phyloP scores from a whole-genome alignment of 1,284 basidiomycete genomes.

The Apiotrichum siamense region DNA sequence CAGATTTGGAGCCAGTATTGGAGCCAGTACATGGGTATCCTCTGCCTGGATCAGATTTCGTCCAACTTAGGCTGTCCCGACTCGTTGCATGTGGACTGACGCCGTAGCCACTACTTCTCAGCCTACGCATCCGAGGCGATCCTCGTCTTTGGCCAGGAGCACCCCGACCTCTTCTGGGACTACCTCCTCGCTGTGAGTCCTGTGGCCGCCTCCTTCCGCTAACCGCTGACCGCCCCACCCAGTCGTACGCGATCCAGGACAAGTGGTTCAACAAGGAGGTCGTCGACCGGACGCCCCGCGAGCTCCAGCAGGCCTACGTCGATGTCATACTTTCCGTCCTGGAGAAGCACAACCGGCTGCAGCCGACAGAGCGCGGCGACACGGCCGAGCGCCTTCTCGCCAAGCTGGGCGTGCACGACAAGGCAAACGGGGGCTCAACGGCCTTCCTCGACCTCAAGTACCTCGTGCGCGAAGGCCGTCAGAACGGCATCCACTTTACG shows the following conservation, averaged over 20 bases:
- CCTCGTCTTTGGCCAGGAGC: slow-evolving; percentile 63
- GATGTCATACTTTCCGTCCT: slow-evolving; percentile 42
- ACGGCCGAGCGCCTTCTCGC: slow-evolving; percentile 34
- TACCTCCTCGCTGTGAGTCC: slow-evolving; percentile 61
- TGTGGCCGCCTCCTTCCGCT: not conserved
- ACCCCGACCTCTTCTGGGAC: slow-evolving; percentile 70
- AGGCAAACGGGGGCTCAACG: slow-evolving; percentile 51
- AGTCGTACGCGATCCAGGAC: slow-evolving; percentile 71
- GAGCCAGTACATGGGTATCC: no score
- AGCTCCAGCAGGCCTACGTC: slow-evolving; percentile 36
- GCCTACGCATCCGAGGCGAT: slow-evolving; percentile 74
- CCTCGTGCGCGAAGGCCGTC: slow-evolving; percentile 71
- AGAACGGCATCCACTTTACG: slow-evolving; percentile 88
- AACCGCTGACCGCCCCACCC: slow-evolving; percentile 4
- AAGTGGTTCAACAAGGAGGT: slow-evolving; percentile 64
- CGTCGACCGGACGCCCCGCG: slow-evolving; percentile 55
- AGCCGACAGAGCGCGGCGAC: slow-evolving; percentile 25
- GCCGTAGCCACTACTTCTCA: slow-evolving; percentile 62
- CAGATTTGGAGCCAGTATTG: no score
- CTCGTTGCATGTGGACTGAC: slow-evolving; percentile 1
- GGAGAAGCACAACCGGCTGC: slow-evolving; percentile 28
- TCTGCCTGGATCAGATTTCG: no score
- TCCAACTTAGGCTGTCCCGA: not conserved
- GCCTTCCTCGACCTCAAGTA: slow-evolving; percentile 19
- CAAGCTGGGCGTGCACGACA: slow-evolving; percentile 27